phyloP scores from a whole-genome alignment of 2,329 filamentous ascomycete species.

The Fusarium fracticaudum region DNA sequence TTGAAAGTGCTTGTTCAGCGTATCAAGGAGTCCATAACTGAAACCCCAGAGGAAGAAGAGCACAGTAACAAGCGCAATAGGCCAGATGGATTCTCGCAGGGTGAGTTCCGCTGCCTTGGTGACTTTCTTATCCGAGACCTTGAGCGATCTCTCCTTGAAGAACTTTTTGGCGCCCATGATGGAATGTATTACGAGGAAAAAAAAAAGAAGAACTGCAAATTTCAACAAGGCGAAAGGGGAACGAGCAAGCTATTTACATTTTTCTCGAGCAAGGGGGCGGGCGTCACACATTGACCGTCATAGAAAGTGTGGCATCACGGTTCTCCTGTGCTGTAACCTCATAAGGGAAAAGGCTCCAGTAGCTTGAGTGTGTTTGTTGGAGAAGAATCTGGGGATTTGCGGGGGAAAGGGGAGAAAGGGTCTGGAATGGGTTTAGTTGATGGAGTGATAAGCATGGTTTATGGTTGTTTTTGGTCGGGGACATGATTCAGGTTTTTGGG shows the following conservation, averaged over 20 bases:
- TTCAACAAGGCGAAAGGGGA: neutral
- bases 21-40: slow-evolving; percentile 57
- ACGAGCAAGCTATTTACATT: slow-evolving; percentile 9
- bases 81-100: slow-evolving; percentile 72
- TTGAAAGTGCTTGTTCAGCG: slow-evolving; percentile 62
- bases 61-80: slow-evolving; percentile 65
- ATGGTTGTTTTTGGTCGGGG: neutral
- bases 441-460: slow-evolving; percentile 4
- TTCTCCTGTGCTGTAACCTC: slow-evolving; percentile 14
- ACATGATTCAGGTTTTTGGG: slow-evolving; percentile 21
- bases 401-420: slow-evolving; percentile 1
- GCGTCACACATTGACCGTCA: slow-evolving; percentile 11
- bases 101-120: slow-evolving; percentile 66
- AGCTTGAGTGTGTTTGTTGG: slow-evolving; percentile 18
- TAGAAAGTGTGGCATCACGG: slow-evolving; percentile 16
- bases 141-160: slow-evolving; percentile 56
- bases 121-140: slow-evolving; percentile 52
- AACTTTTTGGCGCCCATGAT: slow-evolving; percentile 58
- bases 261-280: neutral
- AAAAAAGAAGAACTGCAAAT: neutral
- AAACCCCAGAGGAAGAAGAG: slow-evolving; percentile 61
- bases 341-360: slow-evolving; percentile 27
- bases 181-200: neutral
- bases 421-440: slow-evolving; percentile 1
- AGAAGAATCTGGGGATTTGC: slow-evolving; percentile 37